Evolutionary conservation across 1,284 basidiomycete genomes (phyloP).

Genomic region (Sporisorium sorghi): DNA sequence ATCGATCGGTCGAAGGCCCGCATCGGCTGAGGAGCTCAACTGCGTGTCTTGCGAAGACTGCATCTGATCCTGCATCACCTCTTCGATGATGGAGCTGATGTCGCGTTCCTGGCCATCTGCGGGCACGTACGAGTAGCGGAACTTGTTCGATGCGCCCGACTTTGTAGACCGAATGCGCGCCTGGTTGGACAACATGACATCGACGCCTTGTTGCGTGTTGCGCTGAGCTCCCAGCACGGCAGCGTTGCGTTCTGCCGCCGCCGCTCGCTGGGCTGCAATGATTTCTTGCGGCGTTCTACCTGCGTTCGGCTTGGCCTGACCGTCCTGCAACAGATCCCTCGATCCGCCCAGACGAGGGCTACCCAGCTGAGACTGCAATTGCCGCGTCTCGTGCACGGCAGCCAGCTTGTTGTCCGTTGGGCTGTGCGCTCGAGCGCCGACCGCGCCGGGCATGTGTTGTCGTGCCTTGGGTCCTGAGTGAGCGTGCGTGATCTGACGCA

Average conservation of each 20-base stretch:
- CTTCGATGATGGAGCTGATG: slow-evolving; percentile 89
- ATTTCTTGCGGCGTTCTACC: slow-evolving; percentile 81
- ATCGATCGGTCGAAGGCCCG: slow-evolving; percentile 13
- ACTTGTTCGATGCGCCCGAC: slow-evolving; percentile 75
- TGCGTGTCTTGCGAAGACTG: slow-evolving; percentile 21
- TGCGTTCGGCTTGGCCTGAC: slow-evolving; percentile 10
- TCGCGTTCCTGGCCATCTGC: slow-evolving; percentile 85
- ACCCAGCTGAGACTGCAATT: slow-evolving; percentile 45
- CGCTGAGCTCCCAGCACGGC: slow-evolving; percentile 84
- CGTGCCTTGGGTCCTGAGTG: slow-evolving; percentile 21
- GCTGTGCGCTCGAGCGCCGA: slow-evolving; percentile 41
- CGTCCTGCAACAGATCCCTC: slow-evolving; percentile 9
- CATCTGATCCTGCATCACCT: slow-evolving; percentile 72
- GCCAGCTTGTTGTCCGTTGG: slow-evolving; percentile 47
- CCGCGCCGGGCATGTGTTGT: slow-evolving; percentile 9
- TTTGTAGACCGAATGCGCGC: slow-evolving; percentile 85
- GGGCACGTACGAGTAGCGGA: slow-evolving; percentile 91
- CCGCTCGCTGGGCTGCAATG: slow-evolving; percentile 89
- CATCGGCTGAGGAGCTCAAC: background rate
- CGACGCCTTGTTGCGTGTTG: slow-evolving; percentile 85
- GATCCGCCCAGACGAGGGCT: slow-evolving; percentile 28
- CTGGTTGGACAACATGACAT: slow-evolving; percentile 84
- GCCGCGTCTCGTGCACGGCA: slow-evolving; percentile 70
- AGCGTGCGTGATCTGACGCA: slow-evolving; percentile 70
- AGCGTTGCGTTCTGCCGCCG: slow-evolving; percentile 83